These are phyloP conservation scores for Curvularia sp. DNA, from an alignment of 2,329 filamentous ascomycete genomes.

Conservation along the genomic window DNA sequence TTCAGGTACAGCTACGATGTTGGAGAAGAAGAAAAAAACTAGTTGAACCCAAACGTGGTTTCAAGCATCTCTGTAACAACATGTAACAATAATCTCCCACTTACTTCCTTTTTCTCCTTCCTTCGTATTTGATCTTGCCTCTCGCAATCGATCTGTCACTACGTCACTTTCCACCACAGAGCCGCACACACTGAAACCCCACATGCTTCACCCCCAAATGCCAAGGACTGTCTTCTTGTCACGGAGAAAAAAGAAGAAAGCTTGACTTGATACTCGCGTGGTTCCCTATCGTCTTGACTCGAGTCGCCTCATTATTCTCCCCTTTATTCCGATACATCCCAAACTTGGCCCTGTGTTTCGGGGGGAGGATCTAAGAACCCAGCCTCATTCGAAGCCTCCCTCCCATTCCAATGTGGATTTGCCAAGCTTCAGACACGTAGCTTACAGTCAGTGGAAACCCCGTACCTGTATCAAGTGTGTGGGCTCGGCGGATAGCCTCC, in stretches of 20 bases:
- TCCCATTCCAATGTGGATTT: neutral
- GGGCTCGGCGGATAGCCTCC: neutral
- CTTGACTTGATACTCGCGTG: conserved; percentile 1
- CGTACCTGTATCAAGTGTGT: conserved; percentile 1
- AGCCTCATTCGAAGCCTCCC: neutral
- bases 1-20: conserved; percentile 10
- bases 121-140: neutral
- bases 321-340: neutral
- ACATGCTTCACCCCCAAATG: conserved; percentile 2
- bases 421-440: neutral
- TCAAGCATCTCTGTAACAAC: conserved; percentile 3
- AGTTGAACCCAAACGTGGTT: neutral
- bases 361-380: neutral
- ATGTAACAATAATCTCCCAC: conserved; percentile 13
- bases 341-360: conserved; percentile 1
- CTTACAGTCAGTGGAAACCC: no score
- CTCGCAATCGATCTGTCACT: neutral
- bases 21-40: neutral
- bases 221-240: conserved; percentile 5
- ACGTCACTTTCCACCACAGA: neutral
- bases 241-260: conserved; percentile 1
- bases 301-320: neutral
- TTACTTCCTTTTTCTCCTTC: neutral
- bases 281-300: neutral
- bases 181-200: conserved; percentile 4